These are phyloP conservation scores for Rhizoclosmatium sp. DNA, from an alignment of 192 early-diverging fungal genomes.

Conservation along the genomic window DNA sequence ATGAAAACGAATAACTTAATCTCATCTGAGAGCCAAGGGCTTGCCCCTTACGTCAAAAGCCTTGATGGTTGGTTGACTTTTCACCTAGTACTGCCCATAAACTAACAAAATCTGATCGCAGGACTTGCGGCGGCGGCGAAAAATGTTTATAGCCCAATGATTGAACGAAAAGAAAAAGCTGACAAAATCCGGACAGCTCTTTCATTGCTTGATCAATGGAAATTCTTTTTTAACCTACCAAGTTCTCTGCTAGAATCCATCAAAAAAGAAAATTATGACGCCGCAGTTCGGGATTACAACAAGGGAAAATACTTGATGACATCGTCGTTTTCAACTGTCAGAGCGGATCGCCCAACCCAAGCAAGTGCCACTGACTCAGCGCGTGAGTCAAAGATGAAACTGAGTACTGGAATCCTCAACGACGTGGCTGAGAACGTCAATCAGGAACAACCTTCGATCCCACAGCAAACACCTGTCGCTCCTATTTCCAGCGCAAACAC, in stretches of 20 bases:
- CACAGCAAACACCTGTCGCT: neutral
- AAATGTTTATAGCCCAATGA: conserved; percentile 84
- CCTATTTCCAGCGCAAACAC: neutral
- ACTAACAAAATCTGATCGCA: conserved; percentile 37
- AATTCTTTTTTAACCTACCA: conserved; percentile 97
- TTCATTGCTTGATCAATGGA: conserved; percentile 91
- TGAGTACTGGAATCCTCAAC: conserved; percentile 14
- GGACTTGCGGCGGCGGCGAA: conserved; percentile 73
- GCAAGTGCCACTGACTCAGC: neutral
- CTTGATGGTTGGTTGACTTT: conserved; percentile 66
- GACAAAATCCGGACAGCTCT: conserved; percentile 93
- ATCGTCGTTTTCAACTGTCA: conserved; percentile 49
- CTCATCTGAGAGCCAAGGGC: conserved; percentile 80
- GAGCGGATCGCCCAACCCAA: neutral
- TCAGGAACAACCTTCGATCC: neutral
- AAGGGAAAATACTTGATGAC: conserved; percentile 88
- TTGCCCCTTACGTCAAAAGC: conserved; percentile 70
- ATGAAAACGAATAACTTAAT: conserved; percentile 88
- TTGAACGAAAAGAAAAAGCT: conserved; percentile 82
- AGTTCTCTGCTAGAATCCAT: conserved; percentile 84
- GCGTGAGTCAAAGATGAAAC: neutral
- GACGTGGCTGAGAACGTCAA: neutral
- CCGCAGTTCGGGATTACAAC: conserved; percentile 93
- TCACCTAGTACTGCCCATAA: neutral
- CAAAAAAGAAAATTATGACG: conserved; percentile 85